These are phyloP conservation scores for Zostera marina DNA, from an alignment of 116 monocot genomes.

Conservation along the genomic window DNA sequence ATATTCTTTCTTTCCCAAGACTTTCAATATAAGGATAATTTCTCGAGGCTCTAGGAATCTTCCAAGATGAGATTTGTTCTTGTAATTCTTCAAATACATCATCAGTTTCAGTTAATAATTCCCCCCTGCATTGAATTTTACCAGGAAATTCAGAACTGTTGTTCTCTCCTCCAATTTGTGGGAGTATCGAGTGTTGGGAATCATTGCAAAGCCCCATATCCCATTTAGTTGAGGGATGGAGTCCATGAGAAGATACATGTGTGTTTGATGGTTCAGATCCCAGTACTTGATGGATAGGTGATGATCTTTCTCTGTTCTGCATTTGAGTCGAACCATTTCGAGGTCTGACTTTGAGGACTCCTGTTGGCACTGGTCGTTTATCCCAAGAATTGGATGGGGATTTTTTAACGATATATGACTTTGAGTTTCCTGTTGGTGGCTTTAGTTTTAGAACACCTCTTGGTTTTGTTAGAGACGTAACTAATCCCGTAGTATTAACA, in stretches of 20 bases:
- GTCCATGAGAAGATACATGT: conserved; percentile 13
- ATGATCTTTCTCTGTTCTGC: conserved; percentile 2
- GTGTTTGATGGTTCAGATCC: conserved; percentile 9
- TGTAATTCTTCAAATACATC: conserved; percentile 6
- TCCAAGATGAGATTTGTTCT: conserved; percentile 9
- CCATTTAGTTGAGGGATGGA: conserved; percentile 12
- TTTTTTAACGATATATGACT: conserved; percentile 10
- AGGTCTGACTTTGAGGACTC: conserved; percentile 75
- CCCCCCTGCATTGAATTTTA: conserved; percentile 9
- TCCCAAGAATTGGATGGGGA: conserved; percentile 14
- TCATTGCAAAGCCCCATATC: conserved; percentile 9
- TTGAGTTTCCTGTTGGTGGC: conserved; percentile 18
- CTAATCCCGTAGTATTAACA: conserved; percentile 1
- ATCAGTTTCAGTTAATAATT: conserved; percentile 5
- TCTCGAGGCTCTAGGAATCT: conserved; percentile 10
- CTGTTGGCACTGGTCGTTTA: conserved; percentile 36
- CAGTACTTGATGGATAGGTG: conserved; percentile 7
- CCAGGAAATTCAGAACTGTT: conserved; percentile 6
- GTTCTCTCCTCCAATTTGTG: conserved; percentile 10
- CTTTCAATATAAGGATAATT: conserved; percentile 7
- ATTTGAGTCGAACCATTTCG: conserved; percentile 9
- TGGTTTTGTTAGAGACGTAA: conserved; percentile 24
- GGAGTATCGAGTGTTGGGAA: conserved; percentile 2
- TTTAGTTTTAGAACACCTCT: conserved; percentile 61
- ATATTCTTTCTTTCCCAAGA: conserved; percentile 6